phyloP scores from a whole-genome alignment of 257 asterid genomes.

The Plectranthus barbatus region DNA sequence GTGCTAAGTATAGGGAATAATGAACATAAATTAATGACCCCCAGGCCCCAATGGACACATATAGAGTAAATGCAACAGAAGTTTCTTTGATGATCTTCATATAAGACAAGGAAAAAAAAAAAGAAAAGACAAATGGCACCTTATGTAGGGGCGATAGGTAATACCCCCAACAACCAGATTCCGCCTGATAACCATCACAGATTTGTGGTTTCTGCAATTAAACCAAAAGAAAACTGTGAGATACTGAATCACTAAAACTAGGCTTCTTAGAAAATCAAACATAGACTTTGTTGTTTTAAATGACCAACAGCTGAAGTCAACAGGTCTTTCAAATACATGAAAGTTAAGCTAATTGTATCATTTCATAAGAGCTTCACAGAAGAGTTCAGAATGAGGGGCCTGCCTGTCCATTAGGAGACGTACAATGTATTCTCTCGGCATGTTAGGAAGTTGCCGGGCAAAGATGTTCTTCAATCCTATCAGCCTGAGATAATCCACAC shows the following conservation, averaged over 20 bases:
- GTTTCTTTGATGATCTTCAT: constrained; percentile 2
- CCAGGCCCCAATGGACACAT: not conserved
- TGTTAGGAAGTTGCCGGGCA: constrained; percentile 92
- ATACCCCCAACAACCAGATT: constrained; percentile 94
- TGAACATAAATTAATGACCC: not conserved
- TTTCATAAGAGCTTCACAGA: not conserved
- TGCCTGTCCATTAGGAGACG: constrained; percentile 99
- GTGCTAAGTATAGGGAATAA: not conserved
- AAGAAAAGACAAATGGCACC: constrained; percentile 34
- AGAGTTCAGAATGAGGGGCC: constrained; percentile 9
- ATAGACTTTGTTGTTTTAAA: not conserved
- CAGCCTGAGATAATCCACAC: constrained; percentile 52
- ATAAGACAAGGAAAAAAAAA: constrained; percentile 7
- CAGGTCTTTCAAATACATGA: not conserved
- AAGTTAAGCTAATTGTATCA: not conserved
- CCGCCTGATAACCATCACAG: constrained; percentile 84
- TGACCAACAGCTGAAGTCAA: not conserved
- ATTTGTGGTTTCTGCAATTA: constrained; percentile 77
- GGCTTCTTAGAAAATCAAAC: not conserved
- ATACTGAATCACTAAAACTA: not conserved
- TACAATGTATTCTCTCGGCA: constrained; percentile 98
- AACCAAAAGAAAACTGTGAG: constrained; percentile 14
- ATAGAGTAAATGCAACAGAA: not conserved
- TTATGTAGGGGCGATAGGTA: constrained; percentile 84
- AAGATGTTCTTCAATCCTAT: constrained; percentile 93